These are phyloP conservation scores for Apiospora hydei DNA, from an alignment of 2,329 filamentous ascomycete species.

Conservation along the genomic window DNA sequence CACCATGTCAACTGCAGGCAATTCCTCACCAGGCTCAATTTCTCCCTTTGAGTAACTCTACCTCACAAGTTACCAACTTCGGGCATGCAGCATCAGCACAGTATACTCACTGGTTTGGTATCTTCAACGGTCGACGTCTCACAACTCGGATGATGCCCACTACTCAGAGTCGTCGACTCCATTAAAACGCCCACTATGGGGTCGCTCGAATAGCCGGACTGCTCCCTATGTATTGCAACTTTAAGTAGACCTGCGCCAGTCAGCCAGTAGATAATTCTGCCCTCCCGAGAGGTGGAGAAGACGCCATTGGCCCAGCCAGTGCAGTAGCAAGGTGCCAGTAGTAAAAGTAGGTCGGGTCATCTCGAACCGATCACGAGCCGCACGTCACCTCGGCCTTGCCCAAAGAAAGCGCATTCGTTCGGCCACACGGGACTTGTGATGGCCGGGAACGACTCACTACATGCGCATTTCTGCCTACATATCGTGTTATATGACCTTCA, in stretches of 20 bases:
- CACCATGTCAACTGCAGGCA: background rate
- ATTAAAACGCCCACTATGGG: background rate
- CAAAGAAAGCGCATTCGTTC: background rate
- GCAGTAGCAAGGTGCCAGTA: background rate
- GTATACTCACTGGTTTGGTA: background rate
- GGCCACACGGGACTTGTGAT: background rate
- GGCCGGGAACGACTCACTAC: background rate
- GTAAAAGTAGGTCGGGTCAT: conserved; percentile 1
- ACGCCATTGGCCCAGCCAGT: background rate
- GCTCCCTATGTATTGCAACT: background rate
- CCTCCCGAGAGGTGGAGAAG: background rate
- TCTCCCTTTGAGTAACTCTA: background rate
- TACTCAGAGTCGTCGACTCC: background rate
- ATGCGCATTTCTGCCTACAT: background rate
- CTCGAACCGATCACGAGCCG: conserved; percentile 11
- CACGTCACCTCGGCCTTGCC: conserved; percentile 4
- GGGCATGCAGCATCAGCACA: background rate
- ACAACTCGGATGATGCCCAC: background rate
- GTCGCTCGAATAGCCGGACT: background rate
- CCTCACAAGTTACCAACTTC: background rate
- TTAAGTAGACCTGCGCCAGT: background rate
- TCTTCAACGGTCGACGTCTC: background rate
- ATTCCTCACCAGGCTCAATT: background rate
- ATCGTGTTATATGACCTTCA: background rate
- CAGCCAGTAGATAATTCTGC: background rate